Conservation (phyloP, 768 basidiomycete genomes). For the Psilocybe tampanensis region DNA sequence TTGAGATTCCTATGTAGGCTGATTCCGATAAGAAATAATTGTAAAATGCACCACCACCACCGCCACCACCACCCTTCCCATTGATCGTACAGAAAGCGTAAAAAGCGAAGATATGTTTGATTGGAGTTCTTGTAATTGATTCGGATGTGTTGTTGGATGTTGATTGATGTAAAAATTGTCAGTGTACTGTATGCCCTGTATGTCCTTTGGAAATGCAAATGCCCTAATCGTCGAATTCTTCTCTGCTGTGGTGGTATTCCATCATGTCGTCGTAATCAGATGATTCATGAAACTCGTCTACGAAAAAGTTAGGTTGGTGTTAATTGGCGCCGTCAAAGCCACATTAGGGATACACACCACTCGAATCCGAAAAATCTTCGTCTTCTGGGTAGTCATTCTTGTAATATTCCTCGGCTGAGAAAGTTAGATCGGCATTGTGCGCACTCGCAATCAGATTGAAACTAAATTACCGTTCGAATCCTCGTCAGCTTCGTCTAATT, state of each 20-base stretch:
- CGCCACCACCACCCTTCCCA: conserved; percentile 67
- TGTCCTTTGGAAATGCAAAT: background rate
- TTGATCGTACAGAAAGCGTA: background rate
- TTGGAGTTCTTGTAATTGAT: background rate
- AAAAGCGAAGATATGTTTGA: background rate
- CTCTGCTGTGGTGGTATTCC: conserved; percentile 6
- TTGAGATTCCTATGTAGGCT: background rate
- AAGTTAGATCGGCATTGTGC: conserved; percentile 1
- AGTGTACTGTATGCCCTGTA: background rate
- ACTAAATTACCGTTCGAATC: conserved; percentile 72
- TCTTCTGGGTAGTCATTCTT: conserved; percentile 88
- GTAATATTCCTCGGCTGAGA: conserved; percentile 77
- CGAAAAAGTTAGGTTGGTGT: background rate
- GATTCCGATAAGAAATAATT: conserved; percentile 7
- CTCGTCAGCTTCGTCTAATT: conserved; percentile 73
- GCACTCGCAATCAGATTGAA: background rate
- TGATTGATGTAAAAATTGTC: background rate
- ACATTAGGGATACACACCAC: conserved; percentile 28
- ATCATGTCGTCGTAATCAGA: conserved; percentile 47
- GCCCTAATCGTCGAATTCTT: conserved; percentile 7
- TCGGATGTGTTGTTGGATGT: background rate
- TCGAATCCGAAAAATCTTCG: conserved; percentile 49
- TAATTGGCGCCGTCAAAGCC: too few relatives aligned
- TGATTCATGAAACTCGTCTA: conserved; percentile 61
- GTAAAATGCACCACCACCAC: conserved; percentile 51